phyloP scores from a whole-genome alignment of 495 filamentous ascomycete species.

The Schizothecium vesticola region DNA sequence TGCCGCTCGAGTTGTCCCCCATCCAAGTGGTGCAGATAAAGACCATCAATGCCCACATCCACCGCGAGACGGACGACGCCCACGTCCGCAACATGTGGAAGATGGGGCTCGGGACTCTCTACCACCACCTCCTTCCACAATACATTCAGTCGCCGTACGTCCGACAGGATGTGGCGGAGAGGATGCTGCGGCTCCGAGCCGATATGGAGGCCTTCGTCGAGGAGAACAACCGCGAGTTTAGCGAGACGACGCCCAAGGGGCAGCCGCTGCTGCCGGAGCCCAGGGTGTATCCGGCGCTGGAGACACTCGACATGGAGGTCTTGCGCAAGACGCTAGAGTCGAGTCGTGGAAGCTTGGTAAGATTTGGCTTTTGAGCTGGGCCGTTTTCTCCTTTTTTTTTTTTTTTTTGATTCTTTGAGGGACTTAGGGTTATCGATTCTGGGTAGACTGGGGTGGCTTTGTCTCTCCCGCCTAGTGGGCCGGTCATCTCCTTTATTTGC shows the following conservation, averaged over 20 bases:
- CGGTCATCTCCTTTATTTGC: not conserved
- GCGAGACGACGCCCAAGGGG: too few species aligned
- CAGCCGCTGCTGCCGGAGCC: not conserved
- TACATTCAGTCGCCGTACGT: not conserved
- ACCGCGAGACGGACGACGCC: slow-evolving; percentile 15
- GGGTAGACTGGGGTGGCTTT: not conserved
- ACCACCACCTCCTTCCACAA: slow-evolving; percentile 14
- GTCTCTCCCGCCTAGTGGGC: not conserved
- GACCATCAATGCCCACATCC: slow-evolving; percentile 25
- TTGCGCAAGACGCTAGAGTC: not conserved
- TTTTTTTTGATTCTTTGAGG: not conserved
- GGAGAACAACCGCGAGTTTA: not conserved
- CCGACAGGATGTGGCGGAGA: not conserved
- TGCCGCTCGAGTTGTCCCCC: slow-evolving; percentile 1
- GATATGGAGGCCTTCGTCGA: slow-evolving; percentile 6
- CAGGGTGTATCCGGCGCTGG: slow-evolving; percentile 9
- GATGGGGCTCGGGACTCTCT: slow-evolving; percentile 22
- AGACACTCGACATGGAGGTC: slow-evolving; percentile 7
- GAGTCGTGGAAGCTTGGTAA: not conserved
- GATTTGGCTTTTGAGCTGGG: not conserved
- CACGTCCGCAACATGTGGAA: slow-evolving; percentile 26
- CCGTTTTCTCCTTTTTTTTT: not conserved
- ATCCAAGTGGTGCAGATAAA: slow-evolving; percentile 23
- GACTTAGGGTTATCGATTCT: not conserved
- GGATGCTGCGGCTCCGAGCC: not conserved